Base-by-base conservation (phyloP, 768 basidiomycete genomes). In the Rhodotorula taiwanensis region DNA sequence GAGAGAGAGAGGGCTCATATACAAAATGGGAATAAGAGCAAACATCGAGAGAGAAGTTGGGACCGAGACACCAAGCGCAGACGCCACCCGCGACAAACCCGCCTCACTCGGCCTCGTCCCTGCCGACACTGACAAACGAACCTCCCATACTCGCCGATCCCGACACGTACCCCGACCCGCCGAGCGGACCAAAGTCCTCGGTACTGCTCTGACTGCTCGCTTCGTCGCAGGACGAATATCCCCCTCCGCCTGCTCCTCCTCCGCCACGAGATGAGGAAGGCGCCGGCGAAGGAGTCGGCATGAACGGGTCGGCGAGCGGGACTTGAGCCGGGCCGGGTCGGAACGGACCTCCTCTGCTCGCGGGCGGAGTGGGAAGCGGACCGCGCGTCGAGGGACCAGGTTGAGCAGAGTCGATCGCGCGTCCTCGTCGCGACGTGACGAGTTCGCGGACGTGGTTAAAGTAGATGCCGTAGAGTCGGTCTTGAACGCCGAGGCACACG, bases 391-490 rank as follows among this genome's bases (percentile, higher is more conserved):
- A 47, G 10, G 13, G 11, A 21, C 23, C 5, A 8, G 23, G 45
- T 27, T 47, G 13, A 11, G 5, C 45, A 6, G 15, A 13, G 45
- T 16, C 27, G 45, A 14, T 15, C 41, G 18, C 31, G n/a, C n/a
- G n/a, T n/a, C n/a, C n/a, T n/a, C n/a, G 11, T 20, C 33, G 43
- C 42, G 47, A 2, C 30, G 55, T 34, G 34, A 50, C 55, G 43
- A 47, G 23, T 23, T 25, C 31, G n/a, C 34, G 51, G 10, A 39
- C n/a, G 49, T 60, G 53, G 10, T 53, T 15, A 49, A 68, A 58
- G 66, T 47, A 55, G 53, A 60, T 23, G 14, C n/a, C 33, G 52
- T 42, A 42, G 55, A 62, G 58, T 39, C 44, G 53, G 50, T 68
- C 62, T 21, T 68, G 66, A 11, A 56, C 14, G 4, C 28, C 11